A percentile compares a stretch with the other conserved stretches of the same genome.
Conservation (phyloP, 441 rosid species). For the Croton setiger region DNA sequence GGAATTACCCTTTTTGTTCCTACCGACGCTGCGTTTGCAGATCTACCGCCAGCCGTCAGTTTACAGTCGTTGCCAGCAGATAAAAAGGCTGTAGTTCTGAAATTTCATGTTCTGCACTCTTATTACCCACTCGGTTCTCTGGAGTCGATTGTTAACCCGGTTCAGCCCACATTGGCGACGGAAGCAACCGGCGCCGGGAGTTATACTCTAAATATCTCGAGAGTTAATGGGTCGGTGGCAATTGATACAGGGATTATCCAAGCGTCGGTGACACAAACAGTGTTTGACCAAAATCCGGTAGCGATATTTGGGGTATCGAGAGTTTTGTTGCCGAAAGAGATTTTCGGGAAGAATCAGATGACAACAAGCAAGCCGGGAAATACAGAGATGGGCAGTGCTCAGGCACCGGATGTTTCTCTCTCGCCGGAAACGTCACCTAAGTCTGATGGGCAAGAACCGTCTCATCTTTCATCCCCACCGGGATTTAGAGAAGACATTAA, state of each 20-base stretch:
- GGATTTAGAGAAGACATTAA: constrained; percentile 30
- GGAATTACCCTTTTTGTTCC: constrained; percentile 88
- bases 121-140: constrained; percentile 87
- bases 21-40: constrained; percentile 65
- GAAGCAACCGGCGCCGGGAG: constrained; percentile 74
- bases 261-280: constrained; percentile 81
- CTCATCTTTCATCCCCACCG: constrained; percentile 53
- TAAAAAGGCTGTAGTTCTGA: constrained; percentile 58
- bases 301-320: constrained; percentile 79
- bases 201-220: constrained; percentile 73
- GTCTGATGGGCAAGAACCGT: constrained; percentile 30
- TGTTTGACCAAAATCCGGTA: constrained; percentile 81
- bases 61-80: constrained; percentile 75
- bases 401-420: constrained; percentile 41
- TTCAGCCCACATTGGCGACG: constrained; percentile 86
- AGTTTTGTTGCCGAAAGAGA: constrained; percentile 73
- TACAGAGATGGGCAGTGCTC: constrained; percentile 29
- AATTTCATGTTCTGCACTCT: constrained; percentile 80
- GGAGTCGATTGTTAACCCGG: constrained; percentile 82
- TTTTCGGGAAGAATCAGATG: constrained; percentile 43
- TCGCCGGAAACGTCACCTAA: constrained; percentile 50
- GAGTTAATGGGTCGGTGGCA: constrained; percentile 74
- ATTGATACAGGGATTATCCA: constrained; percentile 73
- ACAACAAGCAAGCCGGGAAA: constrained; percentile 34
- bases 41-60: constrained; percentile 51